Conservation (phyloP, 306 rosid genomes). For the Quercus berberidifolia region DNA sequence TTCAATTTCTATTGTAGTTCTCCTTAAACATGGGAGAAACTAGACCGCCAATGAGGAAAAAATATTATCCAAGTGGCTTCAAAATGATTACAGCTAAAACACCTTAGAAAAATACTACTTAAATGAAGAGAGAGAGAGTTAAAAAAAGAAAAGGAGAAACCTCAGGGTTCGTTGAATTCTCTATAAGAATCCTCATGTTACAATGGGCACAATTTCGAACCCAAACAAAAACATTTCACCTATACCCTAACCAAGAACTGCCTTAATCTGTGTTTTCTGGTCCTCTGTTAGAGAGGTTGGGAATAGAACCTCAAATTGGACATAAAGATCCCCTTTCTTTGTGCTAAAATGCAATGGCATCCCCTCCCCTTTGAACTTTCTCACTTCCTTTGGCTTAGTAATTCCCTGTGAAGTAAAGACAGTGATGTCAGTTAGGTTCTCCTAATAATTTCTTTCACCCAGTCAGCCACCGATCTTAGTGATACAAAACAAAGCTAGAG, state of each 20-base stretch:
- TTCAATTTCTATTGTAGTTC: neutral
- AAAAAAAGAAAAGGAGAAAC: neutral
- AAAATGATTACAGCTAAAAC: constrained; percentile 11
- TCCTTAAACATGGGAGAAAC: neutral
- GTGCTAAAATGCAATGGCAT: constrained; percentile 90
- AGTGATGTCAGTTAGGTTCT: constrained; percentile 13
- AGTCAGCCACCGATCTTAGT: neutral
- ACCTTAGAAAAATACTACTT: neutral
- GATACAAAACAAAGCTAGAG: neutral
- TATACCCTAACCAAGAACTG: constrained; percentile 59
- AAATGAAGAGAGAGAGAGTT: too few species aligned
- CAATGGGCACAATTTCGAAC: constrained; percentile 19
- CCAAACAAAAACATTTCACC: constrained; percentile 15
- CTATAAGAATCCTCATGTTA: constrained; percentile 30
- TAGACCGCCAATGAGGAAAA: neutral
- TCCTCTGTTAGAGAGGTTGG: constrained; percentile 77
- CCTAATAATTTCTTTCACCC: neutral
- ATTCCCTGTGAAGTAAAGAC: constrained; percentile 54
- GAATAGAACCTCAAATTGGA: constrained; percentile 79
- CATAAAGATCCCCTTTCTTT: constrained; percentile 86
- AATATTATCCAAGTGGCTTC: neutral
- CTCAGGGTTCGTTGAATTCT: constrained; percentile 8
- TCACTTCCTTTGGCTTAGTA: constrained; percentile 88
- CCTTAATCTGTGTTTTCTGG: constrained; percentile 72
- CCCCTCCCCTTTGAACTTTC: constrained; percentile 91